phyloP scores from a whole-genome alignment of 2,329 filamentous ascomycete species.

The Penicillium verrucosum region DNA sequence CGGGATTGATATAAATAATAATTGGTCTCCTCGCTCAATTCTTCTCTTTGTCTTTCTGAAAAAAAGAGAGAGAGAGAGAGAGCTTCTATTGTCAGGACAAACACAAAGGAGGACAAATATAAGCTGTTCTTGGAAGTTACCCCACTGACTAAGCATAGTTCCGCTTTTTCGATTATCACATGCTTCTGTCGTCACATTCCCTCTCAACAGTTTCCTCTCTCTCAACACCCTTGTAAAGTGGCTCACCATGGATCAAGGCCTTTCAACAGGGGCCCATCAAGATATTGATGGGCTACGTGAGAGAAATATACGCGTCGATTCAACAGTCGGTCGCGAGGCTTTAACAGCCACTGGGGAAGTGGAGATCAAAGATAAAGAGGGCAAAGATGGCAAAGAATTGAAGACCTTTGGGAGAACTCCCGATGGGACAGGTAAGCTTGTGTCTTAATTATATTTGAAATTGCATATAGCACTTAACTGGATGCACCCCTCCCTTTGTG shows the following conservation, averaged over 20 bases:
- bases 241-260: slow-evolving; percentile 38
- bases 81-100: background rate
- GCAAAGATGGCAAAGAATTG: slow-evolving; percentile 55
- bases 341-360: slow-evolving; percentile 30
- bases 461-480: background rate
- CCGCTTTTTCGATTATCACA: slow-evolving; percentile 21
- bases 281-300: slow-evolving; percentile 47
- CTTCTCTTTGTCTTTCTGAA: slow-evolving; percentile 1
- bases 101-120: background rate
- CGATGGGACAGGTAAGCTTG: slow-evolving; percentile 76
- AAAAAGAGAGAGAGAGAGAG: background rate
- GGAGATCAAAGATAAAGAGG: slow-evolving; percentile 48
- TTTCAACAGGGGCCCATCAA: slow-evolving; percentile 37
- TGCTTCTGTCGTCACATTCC: slow-evolving; percentile 22
- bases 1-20: slow-evolving; percentile 17
- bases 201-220: slow-evolving; percentile 20
- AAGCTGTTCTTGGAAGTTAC: too few relatives aligned
- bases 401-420: slow-evolving; percentile 91
- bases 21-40: background rate
- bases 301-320: slow-evolving; percentile 43
- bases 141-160: slow-evolving; percentile 14
- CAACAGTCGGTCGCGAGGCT: slow-evolving; percentile 49
- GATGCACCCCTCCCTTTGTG: background rate
- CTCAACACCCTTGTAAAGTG: slow-evolving; percentile 16
- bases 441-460: background rate